Base-by-base conservation (phyloP, 257 asterid genomes). In the Coffea canephora region DNA sequence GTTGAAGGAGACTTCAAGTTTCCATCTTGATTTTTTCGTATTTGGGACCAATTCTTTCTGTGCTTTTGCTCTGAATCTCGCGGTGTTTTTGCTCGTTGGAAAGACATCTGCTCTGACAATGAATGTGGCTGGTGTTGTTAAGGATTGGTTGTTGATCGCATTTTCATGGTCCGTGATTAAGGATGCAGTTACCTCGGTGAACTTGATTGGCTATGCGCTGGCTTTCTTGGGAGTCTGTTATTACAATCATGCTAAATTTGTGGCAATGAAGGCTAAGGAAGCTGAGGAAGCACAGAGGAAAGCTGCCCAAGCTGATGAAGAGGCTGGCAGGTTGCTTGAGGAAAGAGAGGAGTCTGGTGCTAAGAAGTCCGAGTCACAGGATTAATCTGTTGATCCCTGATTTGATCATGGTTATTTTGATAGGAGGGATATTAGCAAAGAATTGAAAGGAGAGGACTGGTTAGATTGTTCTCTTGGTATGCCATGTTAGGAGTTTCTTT, bases 111-210 rank as follows among this genome's bases (percentile, higher is more conserved):
- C 96, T 8, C 73, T 91, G 92, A 91, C 96, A 0, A 91, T 89
- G 96, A 91, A 91, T 76, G 96, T 91, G 65, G 96, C 96, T 57
- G 93, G 96, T 14, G 93, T 91, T 70, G 96, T 91, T 8, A 91
- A 91, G 81, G 96, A 91, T 71, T 91, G 96, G 96, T 80, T 91
- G 65, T 78, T 91, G 87, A 91, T 91, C 76, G 93, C 89, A 0
- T 89, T 91, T 45, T 91, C 96, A 0, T 91, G 96, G 95, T 89
- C 96, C 5, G 96, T 91, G 82, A 91, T 91, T 34, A 91, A 89
- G 87, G 96, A 91, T 75, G 90, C 93, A 0, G 92, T 91, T 18
- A 91, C 96, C 0, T 87, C 91, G 3, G 61, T 88, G 59, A 91
- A 91, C 78, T 78, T 91, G 87, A 59, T 89, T 69, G 96, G 96